phyloP scores from a whole-genome alignment of 257 asterid genomes.

The Penstemon barbatus region DNA sequence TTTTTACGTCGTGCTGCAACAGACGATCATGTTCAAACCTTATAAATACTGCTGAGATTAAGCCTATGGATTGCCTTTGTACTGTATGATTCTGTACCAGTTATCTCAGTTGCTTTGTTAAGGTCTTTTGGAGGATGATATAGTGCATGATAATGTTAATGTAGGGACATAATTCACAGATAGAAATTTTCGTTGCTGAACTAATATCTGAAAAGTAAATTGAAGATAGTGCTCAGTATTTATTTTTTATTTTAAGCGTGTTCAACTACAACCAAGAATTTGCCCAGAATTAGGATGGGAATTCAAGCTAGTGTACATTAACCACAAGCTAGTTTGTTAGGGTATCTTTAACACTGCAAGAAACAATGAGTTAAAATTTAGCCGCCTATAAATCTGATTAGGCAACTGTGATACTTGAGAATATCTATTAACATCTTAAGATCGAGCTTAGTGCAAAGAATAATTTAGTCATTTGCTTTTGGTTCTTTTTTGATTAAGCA shows the following conservation, averaged over 20 bases:
- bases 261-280: neutral
- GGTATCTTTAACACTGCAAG: neutral
- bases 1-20: constrained; percentile 15
- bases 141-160: too few relatives aligned
- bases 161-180: too few relatives aligned
- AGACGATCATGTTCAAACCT: neutral
- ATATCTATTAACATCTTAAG: too few relatives aligned
- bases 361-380: too few relatives aligned
- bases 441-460: too few relatives aligned
- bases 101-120: too few relatives aligned
- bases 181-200: too few relatives aligned
- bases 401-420: too few relatives aligned
- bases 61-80: neutral
- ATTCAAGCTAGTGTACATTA: neutral
- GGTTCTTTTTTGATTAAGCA: neutral
- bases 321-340: neutral
- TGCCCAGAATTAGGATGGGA: neutral
- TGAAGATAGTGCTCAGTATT: neutral
- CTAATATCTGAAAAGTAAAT: neutral
- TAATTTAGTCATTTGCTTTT: neutral
- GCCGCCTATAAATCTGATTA: too few relatives aligned
- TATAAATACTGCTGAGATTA: constrained; percentile 5
- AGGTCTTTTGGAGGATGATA: too few relatives aligned
- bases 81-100: too few relatives aligned
- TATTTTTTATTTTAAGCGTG: neutral